These are phyloP conservation scores for Omphalea diandra DNA, from an alignment of 441 rosid species.

Conservation along the genomic window DNA sequence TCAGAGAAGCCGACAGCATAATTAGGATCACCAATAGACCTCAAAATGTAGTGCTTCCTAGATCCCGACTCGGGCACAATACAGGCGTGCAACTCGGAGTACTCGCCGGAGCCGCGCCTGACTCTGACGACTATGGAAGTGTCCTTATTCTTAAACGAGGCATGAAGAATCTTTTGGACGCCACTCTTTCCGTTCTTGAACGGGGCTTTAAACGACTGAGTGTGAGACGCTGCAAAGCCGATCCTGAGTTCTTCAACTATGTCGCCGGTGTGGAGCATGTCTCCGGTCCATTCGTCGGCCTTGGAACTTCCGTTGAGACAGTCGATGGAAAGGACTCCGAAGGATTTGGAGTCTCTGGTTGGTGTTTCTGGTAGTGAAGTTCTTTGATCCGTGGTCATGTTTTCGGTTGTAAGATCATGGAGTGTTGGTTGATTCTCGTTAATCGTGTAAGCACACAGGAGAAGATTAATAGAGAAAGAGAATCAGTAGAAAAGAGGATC, in stretches of 20 bases:
- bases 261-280: conserved; percentile 92
- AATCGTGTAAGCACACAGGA: not conserved
- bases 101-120: conserved; percentile 61
- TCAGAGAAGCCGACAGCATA: conserved; percentile 84
- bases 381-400: conserved; percentile 56
- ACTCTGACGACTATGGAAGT: conserved; percentile 71
- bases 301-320: conserved; percentile 82
- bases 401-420: not conserved
- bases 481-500: not conserved
- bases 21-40: conserved; percentile 86
- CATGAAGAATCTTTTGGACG: conserved; percentile 70
- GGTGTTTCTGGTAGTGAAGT: conserved; percentile 40
- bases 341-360: conserved; percentile 31
- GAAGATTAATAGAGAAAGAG: not conserved
- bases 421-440: not conserved
- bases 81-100: conserved; percentile 82
- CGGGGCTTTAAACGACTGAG: conserved; percentile 47
- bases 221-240: conserved; percentile 38
- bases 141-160: conserved; percentile 64
- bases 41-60: conserved; percentile 62
- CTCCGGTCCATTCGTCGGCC: conserved; percentile 93
- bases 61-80: conserved; percentile 79
- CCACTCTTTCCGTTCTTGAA: conserved; percentile 80
- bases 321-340: conserved; percentile 68
- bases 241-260: conserved; percentile 83